phyloP scores from a whole-genome alignment of 257 asterid genomes.

The Galeopsis tetrahit region DNA sequence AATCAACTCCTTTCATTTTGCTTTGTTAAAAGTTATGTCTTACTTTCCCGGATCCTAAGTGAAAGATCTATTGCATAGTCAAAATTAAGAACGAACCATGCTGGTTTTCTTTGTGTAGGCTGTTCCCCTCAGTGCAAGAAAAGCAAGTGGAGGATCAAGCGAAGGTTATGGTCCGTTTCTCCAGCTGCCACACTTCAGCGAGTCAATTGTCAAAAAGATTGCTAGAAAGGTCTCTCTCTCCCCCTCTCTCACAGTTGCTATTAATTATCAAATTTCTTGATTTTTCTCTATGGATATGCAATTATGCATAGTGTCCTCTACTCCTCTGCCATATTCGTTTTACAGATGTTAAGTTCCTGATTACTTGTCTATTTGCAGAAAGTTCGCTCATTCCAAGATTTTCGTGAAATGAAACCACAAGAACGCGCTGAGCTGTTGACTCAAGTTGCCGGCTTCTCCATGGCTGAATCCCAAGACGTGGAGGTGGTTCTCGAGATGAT shows the following conservation, averaged over 20 bases:
- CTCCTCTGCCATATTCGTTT: conserved; percentile 1
- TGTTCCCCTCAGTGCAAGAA: conserved; percentile 91
- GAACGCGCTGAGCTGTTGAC: conserved; percentile 87
- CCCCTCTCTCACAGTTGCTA: conserved; percentile 7
- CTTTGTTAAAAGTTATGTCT: conserved; percentile 14
- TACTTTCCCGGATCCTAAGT: conserved; percentile 24
- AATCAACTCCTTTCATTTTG: conserved; percentile 10
- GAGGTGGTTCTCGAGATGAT: conserved; percentile 92
- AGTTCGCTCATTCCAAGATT: conserved; percentile 88
- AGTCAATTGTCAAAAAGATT: conserved; percentile 80
- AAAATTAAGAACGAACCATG: conserved; percentile 20
- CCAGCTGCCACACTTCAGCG: conserved; percentile 97
- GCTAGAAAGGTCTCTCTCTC: conserved; percentile 78
- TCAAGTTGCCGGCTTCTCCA: conserved; percentile 83
- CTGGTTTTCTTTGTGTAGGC: conserved; percentile 60
- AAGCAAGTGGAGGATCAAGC: conserved; percentile 73
- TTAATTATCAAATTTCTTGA: not conserved
- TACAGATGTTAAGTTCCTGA: conserved; percentile 3
- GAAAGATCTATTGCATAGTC: conserved; percentile 14
- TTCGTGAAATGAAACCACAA: conserved; percentile 68
- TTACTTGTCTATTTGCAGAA: conserved; percentile 51
- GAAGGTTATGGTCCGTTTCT: conserved; percentile 97
- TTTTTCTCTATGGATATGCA: not conserved
- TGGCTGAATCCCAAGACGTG: conserved; percentile 75
- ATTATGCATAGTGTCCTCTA: too few relatives aligned